Base-by-base conservation (phyloP, 164 flowering plant species). In the Annona squamosa region DNA sequence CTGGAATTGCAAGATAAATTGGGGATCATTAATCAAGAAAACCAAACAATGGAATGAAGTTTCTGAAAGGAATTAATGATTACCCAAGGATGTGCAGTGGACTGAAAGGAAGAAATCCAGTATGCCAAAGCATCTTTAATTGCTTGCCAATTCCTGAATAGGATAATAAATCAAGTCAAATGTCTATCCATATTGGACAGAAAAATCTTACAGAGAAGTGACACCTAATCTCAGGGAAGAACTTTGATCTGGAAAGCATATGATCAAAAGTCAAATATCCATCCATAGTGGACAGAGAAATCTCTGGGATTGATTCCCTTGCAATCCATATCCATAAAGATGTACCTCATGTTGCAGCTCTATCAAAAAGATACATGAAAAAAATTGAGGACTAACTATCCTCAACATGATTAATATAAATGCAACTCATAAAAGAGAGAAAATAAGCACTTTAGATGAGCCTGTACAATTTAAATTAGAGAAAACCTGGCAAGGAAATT, bases 91-190 rank as follows among this genome's bases (percentile, higher is more conserved):
- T 77, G 74, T 45, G 75, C 65, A n/a, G 52, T 59, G 71, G 82
- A 63, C 73, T 80, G 82, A 65, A 80, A 80, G 67, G 82, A 76
- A 63, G 72, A 73, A 18, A 74, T 70, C 82, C 82, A 80, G 46
- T 66, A 70, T 19, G 79, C 77, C 56, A 80, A 71, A 7, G 75
- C 79, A 74, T 69, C 77, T 74, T 71, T 77, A 63, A 80, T 77
- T 65, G 73, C 5, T 45, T 80, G 77, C 69, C 72, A 77, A 65
- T 77, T 77, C 77, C 79, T 80, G 56, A 1, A 69, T 62, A 68
- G 48, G 65, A 79, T 44, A 9, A 69, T 44, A 56, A 44, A 56
- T 47, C 45, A 70, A 18, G 42, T 57, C 63, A 56, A 37, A 41
- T 52, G 19, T 42, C n/a, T 12, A 16, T n/a, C 4, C 47, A 42